Percentiles rank a stretch among this genome's conserved stretches.
These are phyloP conservation scores for Erodium moschatum DNA, from an alignment of 441 rosid genomes.

Conservation along the genomic window DNA sequence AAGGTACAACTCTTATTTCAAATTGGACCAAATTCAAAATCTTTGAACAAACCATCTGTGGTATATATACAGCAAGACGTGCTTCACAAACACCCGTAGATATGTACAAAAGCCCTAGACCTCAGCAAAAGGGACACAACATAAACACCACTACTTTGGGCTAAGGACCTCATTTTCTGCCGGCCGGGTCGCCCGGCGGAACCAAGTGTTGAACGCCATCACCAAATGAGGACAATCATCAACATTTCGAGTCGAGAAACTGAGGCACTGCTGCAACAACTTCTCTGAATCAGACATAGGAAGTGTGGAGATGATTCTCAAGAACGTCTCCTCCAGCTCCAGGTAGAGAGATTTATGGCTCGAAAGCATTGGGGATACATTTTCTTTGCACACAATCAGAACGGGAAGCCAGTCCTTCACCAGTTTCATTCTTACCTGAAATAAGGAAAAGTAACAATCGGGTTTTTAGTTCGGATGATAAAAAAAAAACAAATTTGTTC, in stretches of 20 bases:
- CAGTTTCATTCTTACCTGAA: slow-evolving; percentile 60
- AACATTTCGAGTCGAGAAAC: slow-evolving; percentile 50
- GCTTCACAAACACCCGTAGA: neutral
- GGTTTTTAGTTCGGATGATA: neutral
- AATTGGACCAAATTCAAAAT: too few species aligned
- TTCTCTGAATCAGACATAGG: slow-evolving; percentile 51
- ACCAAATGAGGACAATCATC: slow-evolving; percentile 60
- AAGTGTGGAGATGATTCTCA: slow-evolving; percentile 55
- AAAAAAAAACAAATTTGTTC: neutral
- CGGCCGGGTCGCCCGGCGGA: slow-evolving; percentile 46
- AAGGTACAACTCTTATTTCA: too few species aligned
- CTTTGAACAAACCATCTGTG: neutral
- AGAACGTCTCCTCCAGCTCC: slow-evolving; percentile 61
- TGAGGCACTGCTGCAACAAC: slow-evolving; percentile 54
- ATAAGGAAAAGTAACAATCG: neutral
- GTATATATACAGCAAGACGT: neutral
- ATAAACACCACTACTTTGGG: neutral
- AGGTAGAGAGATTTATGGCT: slow-evolving; percentile 36
- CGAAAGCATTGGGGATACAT: slow-evolving; percentile 34
- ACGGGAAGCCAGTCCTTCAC: slow-evolving; percentile 69
- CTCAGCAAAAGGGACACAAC: neutral
- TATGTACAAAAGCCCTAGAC: neutral
- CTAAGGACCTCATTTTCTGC: slow-evolving; percentile 21
- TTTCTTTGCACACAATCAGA: slow-evolving; percentile 50
- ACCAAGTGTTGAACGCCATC: slow-evolving; percentile 60